Base-by-base conservation (phyloP, 2,329 filamentous ascomycete genomes). In the Albophoma yamanashiensis region DNA sequence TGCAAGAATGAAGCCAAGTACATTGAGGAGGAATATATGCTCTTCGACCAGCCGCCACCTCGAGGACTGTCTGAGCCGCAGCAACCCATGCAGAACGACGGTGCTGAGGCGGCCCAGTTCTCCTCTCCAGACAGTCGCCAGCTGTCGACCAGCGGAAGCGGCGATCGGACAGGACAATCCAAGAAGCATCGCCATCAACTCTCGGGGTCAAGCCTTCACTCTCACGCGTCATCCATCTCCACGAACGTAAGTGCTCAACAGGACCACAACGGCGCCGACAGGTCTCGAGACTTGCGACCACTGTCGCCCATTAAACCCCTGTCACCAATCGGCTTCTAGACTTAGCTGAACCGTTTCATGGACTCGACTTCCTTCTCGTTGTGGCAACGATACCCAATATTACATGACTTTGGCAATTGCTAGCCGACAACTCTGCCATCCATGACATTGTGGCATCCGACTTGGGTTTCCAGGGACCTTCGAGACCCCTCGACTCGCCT, bases 1-100 rank as follows among this genome's bases (percentile, higher is more conserved):
- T 97, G 93, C 77, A 92, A 88, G 78, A 95, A 89, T 15, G 93
- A 97, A 74, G 86, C 91, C 63, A 86, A 85, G 65, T 93, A 83
- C 69, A 86, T 92, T 42, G 85, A 89, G 66, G 79, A 87, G 64
- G 87, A 89, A 68, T 88, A 88, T 66, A 75, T 74, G 64, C 69
- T 84, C 3, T 84, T 87, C 59, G 81, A 86, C 59, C 78, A 82
- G 67, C 79, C 82, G 4, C 78, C 82, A 7, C 84, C 84, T 0
- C 71, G 76, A 67, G 73, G 84, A 20, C 70, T 83, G 27, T 67
- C 72, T 14, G 70, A 77, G 57, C 67, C 72, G 12, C 71, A 70
- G 55, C 67, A 65, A 38, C 71, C 70, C 17, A 59, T 36, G 58
- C 68, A 65, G 61, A 65, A 59, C 40, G 62, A 65, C 9, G 62